Evolutionary conservation across 2,329 filamentous ascomycete species (phyloP).

Genomic region (Teratosphaeria pseudoeucalypti): DNA sequence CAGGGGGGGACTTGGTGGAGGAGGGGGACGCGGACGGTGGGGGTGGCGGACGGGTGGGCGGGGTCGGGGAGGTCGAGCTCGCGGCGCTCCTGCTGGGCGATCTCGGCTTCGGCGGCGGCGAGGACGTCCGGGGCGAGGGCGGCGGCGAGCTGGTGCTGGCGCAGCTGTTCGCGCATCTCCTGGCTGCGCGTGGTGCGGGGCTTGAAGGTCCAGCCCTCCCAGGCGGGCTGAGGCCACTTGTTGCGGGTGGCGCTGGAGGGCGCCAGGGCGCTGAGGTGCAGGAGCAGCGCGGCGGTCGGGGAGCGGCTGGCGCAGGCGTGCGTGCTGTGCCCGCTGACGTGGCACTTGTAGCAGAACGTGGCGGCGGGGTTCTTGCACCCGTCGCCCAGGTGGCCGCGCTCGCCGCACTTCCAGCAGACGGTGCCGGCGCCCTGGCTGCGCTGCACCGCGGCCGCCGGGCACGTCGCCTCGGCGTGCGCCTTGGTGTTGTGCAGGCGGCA

Average conservation of each 20-base stretch:
- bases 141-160: neutral
- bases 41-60: neutral
- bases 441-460: neutral
- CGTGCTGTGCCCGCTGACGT: neutral
- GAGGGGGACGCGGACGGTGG: neutral
- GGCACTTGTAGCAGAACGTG: neutral
- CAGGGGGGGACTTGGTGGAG: neutral
- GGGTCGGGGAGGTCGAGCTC: neutral
- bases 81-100: neutral
- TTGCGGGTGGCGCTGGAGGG: neutral
- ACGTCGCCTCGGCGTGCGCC: neutral
- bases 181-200: neutral
- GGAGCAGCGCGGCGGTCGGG: neutral
- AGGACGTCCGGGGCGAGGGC: neutral
- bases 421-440: neutral
- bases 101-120: neutral
- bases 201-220: neutral
- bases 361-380: neutral
- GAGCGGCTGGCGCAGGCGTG: neutral
- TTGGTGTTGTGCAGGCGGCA: neutral
- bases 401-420: constrained; percentile 1
- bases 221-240: neutral
- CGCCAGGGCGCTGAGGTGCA: neutral
- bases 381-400: constrained; percentile 1
- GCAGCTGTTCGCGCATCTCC: neutral